A percentile compares a stretch with the other conserved stretches of the same genome.
These are phyloP conservation scores for Claviceps arundinis DNA, from an alignment of 2,329 filamentous ascomycete species.

Conservation along the genomic window DNA sequence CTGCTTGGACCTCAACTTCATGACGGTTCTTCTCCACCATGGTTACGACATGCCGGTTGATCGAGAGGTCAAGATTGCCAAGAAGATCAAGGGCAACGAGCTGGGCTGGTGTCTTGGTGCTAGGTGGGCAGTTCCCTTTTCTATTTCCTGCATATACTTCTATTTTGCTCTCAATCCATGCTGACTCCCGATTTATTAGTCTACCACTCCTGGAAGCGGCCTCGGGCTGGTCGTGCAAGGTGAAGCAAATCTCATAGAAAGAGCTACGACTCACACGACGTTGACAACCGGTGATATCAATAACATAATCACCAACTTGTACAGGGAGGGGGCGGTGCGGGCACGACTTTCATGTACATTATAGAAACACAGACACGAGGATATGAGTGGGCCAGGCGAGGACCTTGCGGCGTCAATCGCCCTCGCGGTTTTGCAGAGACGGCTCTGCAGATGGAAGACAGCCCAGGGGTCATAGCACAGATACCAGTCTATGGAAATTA, in stretches of 20 bases:
- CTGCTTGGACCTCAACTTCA: conserved; percentile 93
- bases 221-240: conserved; percentile 82
- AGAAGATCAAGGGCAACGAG: conserved; percentile 97
- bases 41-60: conserved; percentile 98
- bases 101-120: conserved; percentile 96
- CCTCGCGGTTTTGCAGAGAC: too few species aligned
- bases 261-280: neutral
- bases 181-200: conserved; percentile 32
- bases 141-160: neutral
- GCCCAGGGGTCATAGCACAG: too few species aligned
- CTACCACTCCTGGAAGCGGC: conserved; percentile 68
- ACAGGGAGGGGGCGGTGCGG: neutral
- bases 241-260: conserved; percentile 55
- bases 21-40: conserved; percentile 82
- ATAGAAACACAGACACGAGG: neutral
- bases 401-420: neutral
- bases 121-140: conserved; percentile 45
- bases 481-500: too few species aligned
- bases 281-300: neutral
- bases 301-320: neutral
- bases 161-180: neutral
- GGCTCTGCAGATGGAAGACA: too few species aligned
- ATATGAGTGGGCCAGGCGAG: neutral
- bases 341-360: neutral
- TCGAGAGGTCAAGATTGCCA: conserved; percentile 91